These are phyloP conservation scores for Alternaria alternata DNA, from an alignment of 2,329 filamentous ascomycete species.

Conservation along the genomic window DNA sequence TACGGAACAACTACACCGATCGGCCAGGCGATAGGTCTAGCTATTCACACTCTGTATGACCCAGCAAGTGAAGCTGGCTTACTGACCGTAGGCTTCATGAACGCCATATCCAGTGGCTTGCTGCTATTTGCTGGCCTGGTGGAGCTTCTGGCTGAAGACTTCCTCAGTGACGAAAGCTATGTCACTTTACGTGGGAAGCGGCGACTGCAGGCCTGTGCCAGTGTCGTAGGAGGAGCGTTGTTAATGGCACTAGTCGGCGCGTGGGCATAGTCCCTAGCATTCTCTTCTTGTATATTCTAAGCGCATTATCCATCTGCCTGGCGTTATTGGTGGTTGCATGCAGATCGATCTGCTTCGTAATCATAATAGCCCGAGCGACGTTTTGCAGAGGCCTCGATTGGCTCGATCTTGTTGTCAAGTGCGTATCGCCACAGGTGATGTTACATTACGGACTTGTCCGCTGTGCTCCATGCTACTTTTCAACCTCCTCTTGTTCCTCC, in stretches of 20 bases:
- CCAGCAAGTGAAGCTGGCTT: slow-evolving; percentile 58
- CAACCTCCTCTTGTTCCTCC: slow-evolving; percentile 68
- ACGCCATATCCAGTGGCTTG: slow-evolving; percentile 58
- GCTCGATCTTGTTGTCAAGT: neutral
- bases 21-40: slow-evolving; percentile 60
- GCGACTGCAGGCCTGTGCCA: slow-evolving; percentile 68
- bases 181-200: slow-evolving; percentile 64
- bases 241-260: slow-evolving; percentile 74
- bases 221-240: slow-evolving; percentile 66
- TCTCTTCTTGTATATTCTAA: slow-evolving; percentile 1
- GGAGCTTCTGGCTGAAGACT: slow-evolving; percentile 60
- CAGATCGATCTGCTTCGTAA: slow-evolving; percentile 17
- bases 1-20: slow-evolving; percentile 67
- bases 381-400: slow-evolving; percentile 8
- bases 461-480: slow-evolving; percentile 50
- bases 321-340: slow-evolving; percentile 16
- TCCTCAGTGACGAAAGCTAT: slow-evolving; percentile 71
- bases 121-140: slow-evolving; percentile 60
- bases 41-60: slow-evolving; percentile 61
- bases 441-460: slow-evolving; percentile 1
- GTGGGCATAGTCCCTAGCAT: slow-evolving; percentile 59
- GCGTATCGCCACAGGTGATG: neutral
- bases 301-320: slow-evolving; percentile 12
- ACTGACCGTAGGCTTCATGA: slow-evolving; percentile 61
- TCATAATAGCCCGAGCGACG: slow-evolving; percentile 7